Evolutionary conservation across 1,139 yeast genomes (phyloP).

Genomic region (Suhomyces yuchorum): DNA sequence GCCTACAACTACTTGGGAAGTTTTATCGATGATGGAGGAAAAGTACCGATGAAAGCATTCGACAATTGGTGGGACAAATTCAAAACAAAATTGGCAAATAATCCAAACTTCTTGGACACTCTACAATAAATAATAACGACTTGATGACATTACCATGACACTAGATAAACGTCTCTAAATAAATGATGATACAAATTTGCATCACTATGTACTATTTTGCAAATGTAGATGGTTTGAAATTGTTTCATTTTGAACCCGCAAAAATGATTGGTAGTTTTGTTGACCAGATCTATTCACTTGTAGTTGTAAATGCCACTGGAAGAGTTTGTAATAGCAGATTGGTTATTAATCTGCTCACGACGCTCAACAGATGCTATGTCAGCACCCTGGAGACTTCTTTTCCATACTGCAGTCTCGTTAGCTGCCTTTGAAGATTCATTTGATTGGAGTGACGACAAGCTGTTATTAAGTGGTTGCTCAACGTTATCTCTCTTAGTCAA

Average conservation of each 20-base stretch:
- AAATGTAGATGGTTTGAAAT: neutral
- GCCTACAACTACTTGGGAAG: slow-evolving; percentile 90
- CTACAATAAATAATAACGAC: slow-evolving; percentile 6
- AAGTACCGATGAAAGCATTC: slow-evolving; percentile 84
- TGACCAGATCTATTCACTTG: neutral
- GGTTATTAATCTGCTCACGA: neutral
- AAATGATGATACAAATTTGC: neutral
- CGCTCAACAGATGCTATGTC: neutral
- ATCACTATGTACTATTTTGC: neutral
- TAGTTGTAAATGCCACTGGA: neutral
- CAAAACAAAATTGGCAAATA: slow-evolving; percentile 67
- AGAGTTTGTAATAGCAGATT: neutral
- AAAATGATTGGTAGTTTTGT: neutral
- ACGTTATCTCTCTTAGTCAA: neutral
- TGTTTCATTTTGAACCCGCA: neutral
- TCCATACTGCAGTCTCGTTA: neutral
- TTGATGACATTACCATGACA: neutral
- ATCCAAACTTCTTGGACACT: slow-evolving; percentile 75
- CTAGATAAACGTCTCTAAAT: neutral
- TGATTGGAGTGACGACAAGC: neutral
- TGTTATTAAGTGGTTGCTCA: neutral
- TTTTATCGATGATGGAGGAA: slow-evolving; percentile 74
- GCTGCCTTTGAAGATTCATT: neutral
- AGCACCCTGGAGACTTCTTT: neutral
- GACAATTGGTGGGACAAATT: slow-evolving; percentile 98